Evolutionary conservation across 148 eudicot species (phyloP).

Genomic region (Camellia sinensis): DNA sequence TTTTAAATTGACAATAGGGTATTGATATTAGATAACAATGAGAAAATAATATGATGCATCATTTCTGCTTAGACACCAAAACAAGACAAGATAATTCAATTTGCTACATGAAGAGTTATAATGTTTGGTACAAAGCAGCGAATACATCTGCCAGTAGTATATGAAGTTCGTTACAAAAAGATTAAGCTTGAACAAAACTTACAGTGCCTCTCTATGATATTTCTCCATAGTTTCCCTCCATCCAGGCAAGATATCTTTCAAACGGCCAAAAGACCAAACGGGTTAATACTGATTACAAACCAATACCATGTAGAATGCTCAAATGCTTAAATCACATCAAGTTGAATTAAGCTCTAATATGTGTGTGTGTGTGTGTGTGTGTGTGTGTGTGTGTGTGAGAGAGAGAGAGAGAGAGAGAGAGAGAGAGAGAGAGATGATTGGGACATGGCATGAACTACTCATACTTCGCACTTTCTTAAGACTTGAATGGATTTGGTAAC

Average conservation of each 20-base stretch:
- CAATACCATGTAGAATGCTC: background rate
- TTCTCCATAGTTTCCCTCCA: slow-evolving; percentile 96
- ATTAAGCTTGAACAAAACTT: slow-evolving; percentile 35
- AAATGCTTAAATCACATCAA: background rate
- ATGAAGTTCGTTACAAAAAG: background rate
- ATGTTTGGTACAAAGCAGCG: background rate
- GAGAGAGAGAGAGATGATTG: background rate
- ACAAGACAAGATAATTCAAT: background rate
- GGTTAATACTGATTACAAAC: background rate
- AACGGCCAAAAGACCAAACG: slow-evolving; percentile 7
- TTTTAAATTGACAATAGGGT: background rate
- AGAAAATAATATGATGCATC: background rate
- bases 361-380: background rate
- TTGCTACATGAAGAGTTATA: background rate
- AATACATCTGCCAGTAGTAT: background rate
- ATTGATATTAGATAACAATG: background rate
- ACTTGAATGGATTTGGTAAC: background rate
- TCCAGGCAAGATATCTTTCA: slow-evolving; percentile 67
- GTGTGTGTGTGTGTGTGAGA: background rate
- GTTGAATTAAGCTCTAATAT: background rate
- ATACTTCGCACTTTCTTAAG: background rate
- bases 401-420: slow-evolving; percentile 3
- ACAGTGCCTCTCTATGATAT: slow-evolving; percentile 75
- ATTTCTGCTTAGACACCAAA: background rate
- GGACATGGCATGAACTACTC: background rate